Evolutionary conservation across 129 eudicot species (phyloP).

Genomic region (Lactuca sativa): DNA sequence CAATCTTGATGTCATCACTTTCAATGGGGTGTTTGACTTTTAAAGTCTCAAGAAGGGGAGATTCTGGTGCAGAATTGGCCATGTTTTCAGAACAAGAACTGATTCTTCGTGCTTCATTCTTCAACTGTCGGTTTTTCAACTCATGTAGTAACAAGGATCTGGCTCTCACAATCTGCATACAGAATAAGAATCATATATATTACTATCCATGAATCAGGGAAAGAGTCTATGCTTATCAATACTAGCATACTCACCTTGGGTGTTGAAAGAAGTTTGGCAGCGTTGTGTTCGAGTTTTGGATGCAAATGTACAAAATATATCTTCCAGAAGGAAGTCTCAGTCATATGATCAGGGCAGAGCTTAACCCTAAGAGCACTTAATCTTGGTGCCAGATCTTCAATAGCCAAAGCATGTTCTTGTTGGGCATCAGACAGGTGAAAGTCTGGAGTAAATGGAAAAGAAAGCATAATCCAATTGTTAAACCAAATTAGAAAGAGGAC

Average conservation of each 20-base stretch:
- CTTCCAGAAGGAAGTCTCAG: slow-evolving; percentile 80
- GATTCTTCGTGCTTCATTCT: slow-evolving; percentile 27
- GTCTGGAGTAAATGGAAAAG: slow-evolving; percentile 41
- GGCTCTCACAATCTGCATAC: slow-evolving; percentile 67
- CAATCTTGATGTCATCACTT: slow-evolving; percentile 48
- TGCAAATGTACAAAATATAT: slow-evolving; percentile 88
- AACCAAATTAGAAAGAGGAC: not conserved
- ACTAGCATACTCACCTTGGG: slow-evolving; percentile 47
- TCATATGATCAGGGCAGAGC: slow-evolving; percentile 81
- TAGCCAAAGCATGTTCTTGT: slow-evolving; percentile 86
- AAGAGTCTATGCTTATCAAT: not conserved
- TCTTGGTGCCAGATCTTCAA: slow-evolving; percentile 77
- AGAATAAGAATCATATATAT: not conserved
- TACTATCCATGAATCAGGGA: not conserved
- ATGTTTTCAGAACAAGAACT: slow-evolving; percentile 26
- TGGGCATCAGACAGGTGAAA: slow-evolving; percentile 81
- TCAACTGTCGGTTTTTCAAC: slow-evolving; percentile 39
- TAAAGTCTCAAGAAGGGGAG: slow-evolving; percentile 31
- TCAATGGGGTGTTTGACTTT: slow-evolving; percentile 48
- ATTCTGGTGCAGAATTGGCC: slow-evolving; percentile 26
- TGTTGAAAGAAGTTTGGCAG: slow-evolving; percentile 73
- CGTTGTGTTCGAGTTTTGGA: slow-evolving; percentile 58
- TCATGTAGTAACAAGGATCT: slow-evolving; percentile 61
- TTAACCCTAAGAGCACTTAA: slow-evolving; percentile 74
- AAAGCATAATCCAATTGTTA: slow-evolving; percentile 4